Percentiles rank a stretch among this genome's conserved stretches.
Evolutionary conservation across 1,139 yeast genomes (phyloP).

Genomic region (Lodderomyces jiufengensis): DNA sequence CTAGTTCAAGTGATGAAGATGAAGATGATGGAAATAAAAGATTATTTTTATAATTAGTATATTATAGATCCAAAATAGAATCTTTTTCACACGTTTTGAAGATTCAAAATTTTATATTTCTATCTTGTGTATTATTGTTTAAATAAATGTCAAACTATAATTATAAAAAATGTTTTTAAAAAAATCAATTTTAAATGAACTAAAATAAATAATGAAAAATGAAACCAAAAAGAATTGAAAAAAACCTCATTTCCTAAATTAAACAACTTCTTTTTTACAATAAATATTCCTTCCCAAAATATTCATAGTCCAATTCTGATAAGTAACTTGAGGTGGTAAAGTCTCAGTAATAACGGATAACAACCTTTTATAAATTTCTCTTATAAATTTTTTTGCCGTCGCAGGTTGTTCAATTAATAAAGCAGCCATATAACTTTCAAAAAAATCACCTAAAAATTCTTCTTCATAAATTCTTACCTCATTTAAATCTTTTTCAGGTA

Average conservation of each 20-base stretch:
- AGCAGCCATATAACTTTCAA: slow-evolving; percentile 46
- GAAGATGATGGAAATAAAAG: no score
- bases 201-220: background rate
- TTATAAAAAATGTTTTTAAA: no score
- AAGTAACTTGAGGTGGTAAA: slow-evolving; percentile 17
- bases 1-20: no score
- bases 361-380: slow-evolving; percentile 30
- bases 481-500: slow-evolving; percentile 16
- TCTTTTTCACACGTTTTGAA: no score
- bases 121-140: no score
- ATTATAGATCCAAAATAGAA: no score
- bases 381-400: slow-evolving; percentile 34
- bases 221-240: background rate
- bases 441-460: slow-evolving; percentile 44
- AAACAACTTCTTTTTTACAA: slow-evolving; percentile 7
- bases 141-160: no score
- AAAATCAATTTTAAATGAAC: no score
- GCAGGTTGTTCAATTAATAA: slow-evolving; percentile 38
- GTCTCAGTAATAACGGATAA: slow-evolving; percentile 19
- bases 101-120: no score
- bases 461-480: slow-evolving; percentile 35
- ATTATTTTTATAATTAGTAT: no score
- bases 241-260: background rate
- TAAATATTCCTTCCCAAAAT: slow-evolving; percentile 16
- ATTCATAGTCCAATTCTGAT: slow-evolving; percentile 16